Base-by-base conservation (phyloP, 164 flowering plant species). In the Kalanchoe fedtschenkoi region DNA sequence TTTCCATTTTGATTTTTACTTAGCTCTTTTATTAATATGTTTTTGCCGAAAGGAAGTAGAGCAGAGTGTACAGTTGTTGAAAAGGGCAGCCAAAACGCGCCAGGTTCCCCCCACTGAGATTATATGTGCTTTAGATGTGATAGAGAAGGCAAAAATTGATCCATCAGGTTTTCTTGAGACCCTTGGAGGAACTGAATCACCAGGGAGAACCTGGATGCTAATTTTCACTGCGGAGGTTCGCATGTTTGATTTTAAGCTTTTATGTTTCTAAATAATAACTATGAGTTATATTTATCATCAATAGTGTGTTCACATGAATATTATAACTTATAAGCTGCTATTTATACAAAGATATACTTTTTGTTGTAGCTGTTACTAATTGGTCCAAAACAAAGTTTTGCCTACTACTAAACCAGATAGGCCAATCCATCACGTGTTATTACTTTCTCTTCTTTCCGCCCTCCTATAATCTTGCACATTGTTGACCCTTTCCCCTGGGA, bases 171-270 rank as follows among this genome's bases (percentile, higher is more conserved):
- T 92, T 72, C 79, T 89, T 3, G 60, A 75, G 0, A 89, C 89
- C 1, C 95, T 92, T 62, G 96, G 96, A 28, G 98, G 98, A 63
- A 62, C 81, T 1, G 60, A 83, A 47, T 86, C 98, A 21, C 96
- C 96, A 55, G 98, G 98, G 21, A 81, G 81, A 69, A 89, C 98
- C 3, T 92, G 98, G 98, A 89, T 92, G 98, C 96, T 92, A 58
- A 70, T 92, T 58, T 92, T 86, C 66, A 87, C 96, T 35, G 82
- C 96, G 19, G 68, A 89, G 86, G 98, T 87, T 64, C 22, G 34
- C 53, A 14, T 58, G 42, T 15, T 13, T 42, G n/a, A n/a, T n/a
- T 51, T 51, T 51, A 11, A 1, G 39, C 39, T 5, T 37, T 37
- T 0, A 1, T 37, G 39, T 11, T 37, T n/a, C n/a, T n/a, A n/a